phyloP scores from a whole-genome alignment of 2,329 filamentous ascomycete genomes.

The Aspergillus cejpii region DNA sequence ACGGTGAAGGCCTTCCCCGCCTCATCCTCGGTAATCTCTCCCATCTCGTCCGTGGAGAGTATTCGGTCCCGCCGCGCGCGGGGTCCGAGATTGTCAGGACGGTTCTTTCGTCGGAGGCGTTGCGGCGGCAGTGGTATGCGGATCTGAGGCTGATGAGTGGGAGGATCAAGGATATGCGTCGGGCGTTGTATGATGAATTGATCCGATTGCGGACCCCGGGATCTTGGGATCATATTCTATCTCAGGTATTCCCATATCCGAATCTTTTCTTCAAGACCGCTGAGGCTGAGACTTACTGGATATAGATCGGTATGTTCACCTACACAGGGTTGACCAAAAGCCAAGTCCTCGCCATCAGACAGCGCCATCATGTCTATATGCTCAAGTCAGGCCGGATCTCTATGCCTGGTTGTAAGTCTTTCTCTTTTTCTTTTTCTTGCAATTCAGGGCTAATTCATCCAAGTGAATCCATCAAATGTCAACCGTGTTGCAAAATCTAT shows the following conservation, averaged over 20 bases:
- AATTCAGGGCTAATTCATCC: too few relatives aligned
- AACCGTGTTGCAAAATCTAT: constrained; percentile 14
- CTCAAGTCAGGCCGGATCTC: constrained; percentile 17
- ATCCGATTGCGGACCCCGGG: constrained; percentile 11
- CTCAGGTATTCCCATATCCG: constrained; percentile 8
- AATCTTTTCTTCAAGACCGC: too few relatives aligned
- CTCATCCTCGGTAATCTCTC: constrained; percentile 55
- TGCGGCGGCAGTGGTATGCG: constrained; percentile 82
- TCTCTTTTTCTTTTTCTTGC: not conserved
- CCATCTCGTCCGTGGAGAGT: constrained; percentile 49
- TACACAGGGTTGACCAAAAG: constrained; percentile 13
- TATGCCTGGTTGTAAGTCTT: constrained; percentile 16
- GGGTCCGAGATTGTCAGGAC: constrained; percentile 77
- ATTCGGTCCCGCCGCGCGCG: constrained; percentile 89
- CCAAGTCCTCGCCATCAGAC: constrained; percentile 12
- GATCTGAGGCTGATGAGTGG: constrained; percentile 87
- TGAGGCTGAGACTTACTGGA: too few relatives aligned
- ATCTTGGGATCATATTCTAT: constrained; percentile 15
- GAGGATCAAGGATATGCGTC: constrained; percentile 84
- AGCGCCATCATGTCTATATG: constrained; percentile 18
- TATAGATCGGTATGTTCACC: constrained; percentile 20
- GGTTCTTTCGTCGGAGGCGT: constrained; percentile 66
- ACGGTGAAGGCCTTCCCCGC: constrained; percentile 59
- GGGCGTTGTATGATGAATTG: constrained; percentile 59
- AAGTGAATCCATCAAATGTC: constrained; percentile 17